A percentile compares a stretch with the other conserved stretches of the same genome.
Conservation (phyloP, 495 filamentous ascomycete species). For the Oidiodendron maius region DNA sequence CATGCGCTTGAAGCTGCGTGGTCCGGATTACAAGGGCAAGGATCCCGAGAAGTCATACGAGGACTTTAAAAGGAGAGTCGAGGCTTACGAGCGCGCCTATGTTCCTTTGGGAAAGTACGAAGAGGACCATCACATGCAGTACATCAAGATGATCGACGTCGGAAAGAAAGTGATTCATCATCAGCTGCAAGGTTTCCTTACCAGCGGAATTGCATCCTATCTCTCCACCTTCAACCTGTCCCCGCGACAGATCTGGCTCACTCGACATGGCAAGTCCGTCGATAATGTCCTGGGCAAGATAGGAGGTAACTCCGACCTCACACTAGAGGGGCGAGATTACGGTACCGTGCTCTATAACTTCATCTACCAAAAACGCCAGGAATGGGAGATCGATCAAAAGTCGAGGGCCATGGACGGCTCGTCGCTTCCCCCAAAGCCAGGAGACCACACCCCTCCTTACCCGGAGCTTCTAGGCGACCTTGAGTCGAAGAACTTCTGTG, state of each 20-base stretch:
- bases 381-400: conserved; percentile 73
- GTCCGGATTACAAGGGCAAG: conserved; percentile 91
- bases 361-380: conserved; percentile 63
- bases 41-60: conserved; percentile 76
- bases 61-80: conserved; percentile 93
- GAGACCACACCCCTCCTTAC: conserved; percentile 91
- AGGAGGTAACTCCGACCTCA: conserved; percentile 80
- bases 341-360: conserved; percentile 69
- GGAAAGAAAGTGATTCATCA: conserved; percentile 89
- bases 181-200: conserved; percentile 85
- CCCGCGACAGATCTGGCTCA: conserved; percentile 96
- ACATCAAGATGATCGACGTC: conserved; percentile 96
- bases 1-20: conserved; percentile 95
- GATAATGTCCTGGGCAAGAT: conserved; percentile 79
- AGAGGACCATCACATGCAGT: conserved; percentile 81
- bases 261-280: conserved; percentile 77
- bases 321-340: conserved; percentile 66
- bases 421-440: conserved; percentile 75
- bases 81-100: conserved; percentile 88
- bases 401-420: conserved; percentile 58
- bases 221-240: conserved; percentile 94
- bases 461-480: conserved; percentile 64
- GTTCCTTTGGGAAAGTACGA: conserved; percentile 87
- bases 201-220: conserved; percentile 85
- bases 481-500: conserved; percentile 84